Percentiles rank a stretch among this genome's conserved stretches.
These are phyloP conservation scores for Boletus rubroflammeus DNA, from an alignment of 768 basidiomycete species.

Conservation along the genomic window DNA sequence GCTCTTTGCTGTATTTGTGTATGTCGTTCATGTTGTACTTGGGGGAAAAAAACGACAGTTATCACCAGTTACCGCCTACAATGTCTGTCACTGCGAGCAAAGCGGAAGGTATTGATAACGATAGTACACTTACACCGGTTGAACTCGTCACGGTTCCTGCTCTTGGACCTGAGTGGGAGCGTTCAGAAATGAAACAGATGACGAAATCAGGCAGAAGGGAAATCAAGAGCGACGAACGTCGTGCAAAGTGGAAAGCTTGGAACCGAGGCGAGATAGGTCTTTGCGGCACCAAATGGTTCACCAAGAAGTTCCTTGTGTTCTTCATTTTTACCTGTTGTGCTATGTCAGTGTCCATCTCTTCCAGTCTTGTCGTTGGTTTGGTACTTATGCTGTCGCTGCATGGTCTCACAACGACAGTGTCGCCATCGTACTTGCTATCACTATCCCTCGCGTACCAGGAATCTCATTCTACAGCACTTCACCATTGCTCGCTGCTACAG, in stretches of 20 bases:
- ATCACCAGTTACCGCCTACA: conserved; percentile 40
- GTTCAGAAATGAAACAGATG: conserved; percentile 72
- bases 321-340: conserved; percentile 58
- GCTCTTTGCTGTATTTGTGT: background rate
- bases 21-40: conserved; percentile 6
- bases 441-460: conserved; percentile 77
- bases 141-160: conserved; percentile 93
- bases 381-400: conserved; percentile 1
- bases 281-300: conserved; percentile 73
- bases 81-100: conserved; percentile 26
- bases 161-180: conserved; percentile 86
- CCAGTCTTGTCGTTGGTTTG: background rate
- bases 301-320: conserved; percentile 68
- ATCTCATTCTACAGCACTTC: conserved; percentile 56
- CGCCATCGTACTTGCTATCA: conserved; percentile 70
- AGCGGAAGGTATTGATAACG: conserved; percentile 35
- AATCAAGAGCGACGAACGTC: conserved; percentile 49
- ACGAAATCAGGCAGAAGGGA: conserved; percentile 69
- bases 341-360: conserved; percentile 38
- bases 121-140: conserved; percentile 45
- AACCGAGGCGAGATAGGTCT: conserved; percentile 75
- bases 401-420: conserved; percentile 38
- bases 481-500: conserved; percentile 61
- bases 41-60: conserved; percentile 30
- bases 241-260: conserved; percentile 69